Percentiles rank a stretch among this genome's conserved stretches.
Conservation (phyloP, 2,329 filamentous ascomycete species). For the Aspergillus fischeri region DNA sequence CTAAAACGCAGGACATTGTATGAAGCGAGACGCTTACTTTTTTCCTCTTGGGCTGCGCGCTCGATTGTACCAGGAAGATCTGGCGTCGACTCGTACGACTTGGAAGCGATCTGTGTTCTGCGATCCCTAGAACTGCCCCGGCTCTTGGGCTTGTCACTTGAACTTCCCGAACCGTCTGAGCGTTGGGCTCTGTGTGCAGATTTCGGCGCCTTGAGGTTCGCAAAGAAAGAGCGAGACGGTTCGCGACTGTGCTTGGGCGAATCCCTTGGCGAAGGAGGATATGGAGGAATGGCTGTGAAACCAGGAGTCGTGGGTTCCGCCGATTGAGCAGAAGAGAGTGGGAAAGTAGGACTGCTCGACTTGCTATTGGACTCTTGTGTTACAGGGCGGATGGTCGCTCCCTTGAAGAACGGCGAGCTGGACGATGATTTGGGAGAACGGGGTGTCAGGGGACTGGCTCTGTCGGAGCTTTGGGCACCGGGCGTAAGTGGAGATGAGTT, state of each 20-base stretch:
- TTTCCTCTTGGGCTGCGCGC: slow-evolving; percentile 24
- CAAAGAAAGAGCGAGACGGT: slow-evolving; percentile 44
- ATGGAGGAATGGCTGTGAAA: slow-evolving; percentile 44
- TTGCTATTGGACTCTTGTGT: slow-evolving; percentile 32
- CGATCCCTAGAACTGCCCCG: slow-evolving; percentile 44
- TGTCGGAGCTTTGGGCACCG: slow-evolving; percentile 33
- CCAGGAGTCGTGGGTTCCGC: slow-evolving; percentile 36
- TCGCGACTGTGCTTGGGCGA: slow-evolving; percentile 41
- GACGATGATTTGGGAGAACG: slow-evolving; percentile 37
- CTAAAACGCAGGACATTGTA: not conserved
- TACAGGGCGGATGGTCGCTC: slow-evolving; percentile 40
- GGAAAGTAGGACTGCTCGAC: slow-evolving; percentile 23
- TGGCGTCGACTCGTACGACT: slow-evolving; percentile 40
- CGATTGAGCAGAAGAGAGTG: slow-evolving; percentile 24
- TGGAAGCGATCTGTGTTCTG: slow-evolving; percentile 30
- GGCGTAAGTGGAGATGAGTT: slow-evolving; percentile 31
- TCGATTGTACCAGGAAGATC: slow-evolving; percentile 35
- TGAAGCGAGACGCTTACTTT: slow-evolving; percentile 16
- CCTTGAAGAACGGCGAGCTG: slow-evolving; percentile 35
- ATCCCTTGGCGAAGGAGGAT: slow-evolving; percentile 41
- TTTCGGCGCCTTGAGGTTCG: slow-evolving; percentile 45
- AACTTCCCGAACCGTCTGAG: slow-evolving; percentile 38
- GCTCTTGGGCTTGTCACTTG: slow-evolving; percentile 36
- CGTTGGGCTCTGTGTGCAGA: slow-evolving; percentile 40
- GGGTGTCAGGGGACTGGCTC: slow-evolving; percentile 33